Conservation (phyloP, 73 alveolate genomes). For the Effrenium voratum region DNA sequence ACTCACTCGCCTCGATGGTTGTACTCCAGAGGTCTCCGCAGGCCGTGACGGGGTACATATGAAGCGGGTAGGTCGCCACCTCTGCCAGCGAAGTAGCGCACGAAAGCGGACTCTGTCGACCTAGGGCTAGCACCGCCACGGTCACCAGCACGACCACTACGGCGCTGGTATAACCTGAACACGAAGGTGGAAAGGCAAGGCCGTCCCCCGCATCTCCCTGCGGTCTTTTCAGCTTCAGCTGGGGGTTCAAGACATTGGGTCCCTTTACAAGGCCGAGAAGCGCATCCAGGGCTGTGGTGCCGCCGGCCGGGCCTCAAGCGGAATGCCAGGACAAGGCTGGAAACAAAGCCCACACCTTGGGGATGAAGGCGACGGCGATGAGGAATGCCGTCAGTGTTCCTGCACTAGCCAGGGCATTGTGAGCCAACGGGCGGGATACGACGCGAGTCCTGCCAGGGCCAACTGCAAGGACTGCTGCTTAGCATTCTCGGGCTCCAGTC, state of each 20-base stretch:
- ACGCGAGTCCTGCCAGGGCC: not conserved
- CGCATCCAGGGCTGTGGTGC: constrained; percentile 24
- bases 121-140: not conserved
- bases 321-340: not conserved
- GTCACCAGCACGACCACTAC: not conserved
- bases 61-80: constrained; percentile 28
- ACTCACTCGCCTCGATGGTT: not conserved
- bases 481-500: not conserved
- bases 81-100: not conserved
- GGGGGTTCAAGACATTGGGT: not conserved
- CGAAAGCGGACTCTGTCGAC: not conserved
- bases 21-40: not conserved
- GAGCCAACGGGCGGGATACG: not conserved
- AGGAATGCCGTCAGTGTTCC: constrained; percentile 26
- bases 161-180: not conserved
- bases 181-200: not conserved
- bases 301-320: not conserved
- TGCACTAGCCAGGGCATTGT: not conserved
- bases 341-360: not conserved
- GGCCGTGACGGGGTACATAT: not conserved
- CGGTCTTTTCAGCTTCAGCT: not conserved
- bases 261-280: not conserved
- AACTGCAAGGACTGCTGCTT: not conserved
- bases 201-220: not conserved
- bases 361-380: constrained; percentile 27